Conservation (phyloP, 345 rosid species). For the Populus nigra region DNA sequence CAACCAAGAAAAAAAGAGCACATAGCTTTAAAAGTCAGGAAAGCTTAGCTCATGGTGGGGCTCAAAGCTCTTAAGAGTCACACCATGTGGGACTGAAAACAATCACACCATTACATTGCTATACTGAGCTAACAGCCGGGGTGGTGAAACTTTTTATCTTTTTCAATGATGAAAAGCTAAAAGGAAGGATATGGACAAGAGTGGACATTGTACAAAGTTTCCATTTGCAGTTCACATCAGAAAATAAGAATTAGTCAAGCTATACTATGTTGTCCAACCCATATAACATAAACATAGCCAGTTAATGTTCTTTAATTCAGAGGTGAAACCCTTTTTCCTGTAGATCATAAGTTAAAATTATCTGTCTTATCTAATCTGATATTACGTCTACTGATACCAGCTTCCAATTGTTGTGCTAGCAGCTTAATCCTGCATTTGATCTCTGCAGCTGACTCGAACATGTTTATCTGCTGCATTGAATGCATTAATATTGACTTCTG, state of each 20-base stretch:
- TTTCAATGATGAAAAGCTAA: slow-evolving; percentile 8
- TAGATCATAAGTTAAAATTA: too few relatives aligned
- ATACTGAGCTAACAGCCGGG: slow-evolving; percentile 4
- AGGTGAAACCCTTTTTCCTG: too few relatives aligned
- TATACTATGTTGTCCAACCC: not conserved
- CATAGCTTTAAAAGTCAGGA: slow-evolving; percentile 21
- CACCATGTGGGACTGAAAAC: slow-evolving; percentile 22
- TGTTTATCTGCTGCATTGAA: not conserved
- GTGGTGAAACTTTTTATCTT: not conserved
- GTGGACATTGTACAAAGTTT: not conserved
- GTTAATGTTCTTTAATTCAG: too few relatives aligned
- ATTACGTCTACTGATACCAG: too few relatives aligned
- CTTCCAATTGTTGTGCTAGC: too few relatives aligned
- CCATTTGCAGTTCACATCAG: not conserved
- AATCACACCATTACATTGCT: slow-evolving; percentile 7
- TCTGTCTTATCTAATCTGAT: too few relatives aligned
- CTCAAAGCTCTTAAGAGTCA: not conserved
- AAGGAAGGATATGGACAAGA: not conserved
- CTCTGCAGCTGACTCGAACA: too few relatives aligned
- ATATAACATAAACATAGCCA: not conserved
- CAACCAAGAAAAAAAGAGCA: slow-evolving; percentile 13
- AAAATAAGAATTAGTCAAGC: not conserved
- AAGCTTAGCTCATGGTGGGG: slow-evolving; percentile 33
- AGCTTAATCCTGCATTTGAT: too few relatives aligned
- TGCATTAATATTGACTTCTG: not conserved